Evolutionary conservation across 2,329 filamentous ascomycete genomes (phyloP), one percentile per base, ranked within the genome.

Genomic region (Aureobasidium mangrovei): DNA sequence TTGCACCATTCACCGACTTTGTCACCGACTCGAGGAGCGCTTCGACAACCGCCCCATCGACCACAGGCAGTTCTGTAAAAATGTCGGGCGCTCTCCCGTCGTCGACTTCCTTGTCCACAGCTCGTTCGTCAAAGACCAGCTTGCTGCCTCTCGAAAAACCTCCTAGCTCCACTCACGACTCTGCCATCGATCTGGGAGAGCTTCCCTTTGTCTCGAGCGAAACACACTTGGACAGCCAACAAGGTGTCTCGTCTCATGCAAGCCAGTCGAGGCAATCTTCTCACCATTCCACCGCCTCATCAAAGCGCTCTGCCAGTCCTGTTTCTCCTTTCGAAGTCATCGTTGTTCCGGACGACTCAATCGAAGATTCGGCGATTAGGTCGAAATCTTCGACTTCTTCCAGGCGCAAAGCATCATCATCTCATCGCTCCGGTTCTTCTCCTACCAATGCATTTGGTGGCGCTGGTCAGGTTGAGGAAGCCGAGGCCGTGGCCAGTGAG

Each of bases 31-130:
- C 29, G 9, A 42, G n/a, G 36, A 7, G 24, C 42, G 24, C 8
- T 29, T 36, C 32, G 39, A 24, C 12, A n/a, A 39, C n/a, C 4
- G 12, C 29, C 29, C 24, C 53, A 2, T 43, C 40, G 7, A 18
- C 26, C 2, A 4, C 6, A 27, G 8, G n/a, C n/a, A 48, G 26
- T 9, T 33, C 44, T 8, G 18, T 38, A 27, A 55, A 32, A 57
- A 63, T 65, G 60, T 61, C 60, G 36, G 63, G 62, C 32, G 62
- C 58, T 10, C 57, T 62, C 4, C 55, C 56, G 3, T 45, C 27
- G 7, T 7, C 56, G 8, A 44, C 47, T 26, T 31, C 32, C 24
- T 28, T 31, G 5, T 31, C 29, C 3, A 35, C 38, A 5, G 26
- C 29, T 10, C 8, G 35, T n/a, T 42, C 47, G 2, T 35, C 38